Evolutionary conservation across 345 rosid species (phyloP).

Genomic region (Acer yangbiense): DNA sequence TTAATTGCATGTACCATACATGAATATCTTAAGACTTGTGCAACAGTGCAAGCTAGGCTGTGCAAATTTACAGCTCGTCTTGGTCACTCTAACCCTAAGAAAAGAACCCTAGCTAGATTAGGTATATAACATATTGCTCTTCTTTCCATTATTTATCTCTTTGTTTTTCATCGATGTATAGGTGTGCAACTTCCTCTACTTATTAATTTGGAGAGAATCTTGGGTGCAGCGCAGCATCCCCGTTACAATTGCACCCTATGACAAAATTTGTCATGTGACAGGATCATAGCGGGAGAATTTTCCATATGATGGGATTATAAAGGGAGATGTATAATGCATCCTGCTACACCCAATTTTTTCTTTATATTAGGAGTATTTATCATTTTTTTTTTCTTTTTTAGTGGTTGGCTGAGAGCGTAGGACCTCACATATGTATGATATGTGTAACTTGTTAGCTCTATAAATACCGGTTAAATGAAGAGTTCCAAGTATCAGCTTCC

Average conservation of each 20-base stretch:
- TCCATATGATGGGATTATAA: too few relatives aligned
- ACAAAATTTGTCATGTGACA: too few relatives aligned
- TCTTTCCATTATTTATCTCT: background rate
- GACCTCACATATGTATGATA: constrained; percentile 21
- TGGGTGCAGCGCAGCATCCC: too few relatives aligned
- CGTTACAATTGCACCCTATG: too few relatives aligned
- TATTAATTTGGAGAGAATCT: too few relatives aligned
- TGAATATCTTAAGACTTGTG: background rate
- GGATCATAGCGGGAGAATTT: too few relatives aligned
- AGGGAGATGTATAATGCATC: too few relatives aligned
- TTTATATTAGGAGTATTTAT: constrained; percentile 18
- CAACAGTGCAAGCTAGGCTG: background rate
- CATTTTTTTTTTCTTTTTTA: background rate
- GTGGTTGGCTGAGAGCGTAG: background rate
- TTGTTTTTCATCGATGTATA: background rate
- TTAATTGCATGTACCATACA: too few relatives aligned
- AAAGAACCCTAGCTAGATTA: background rate
- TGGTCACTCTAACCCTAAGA: background rate
- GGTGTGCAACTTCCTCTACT: too few relatives aligned
- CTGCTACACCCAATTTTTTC: too few relatives aligned
- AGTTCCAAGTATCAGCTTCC: background rate
- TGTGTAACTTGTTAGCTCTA: background rate
- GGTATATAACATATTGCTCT: constrained; percentile 2
- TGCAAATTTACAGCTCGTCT: background rate
- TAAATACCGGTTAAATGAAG: constrained; percentile 10